Evolutionary conservation across 179 eudicot species (phyloP), one percentile per base, ranked within the genome.

Genomic region (Spergularia azorica): DNA sequence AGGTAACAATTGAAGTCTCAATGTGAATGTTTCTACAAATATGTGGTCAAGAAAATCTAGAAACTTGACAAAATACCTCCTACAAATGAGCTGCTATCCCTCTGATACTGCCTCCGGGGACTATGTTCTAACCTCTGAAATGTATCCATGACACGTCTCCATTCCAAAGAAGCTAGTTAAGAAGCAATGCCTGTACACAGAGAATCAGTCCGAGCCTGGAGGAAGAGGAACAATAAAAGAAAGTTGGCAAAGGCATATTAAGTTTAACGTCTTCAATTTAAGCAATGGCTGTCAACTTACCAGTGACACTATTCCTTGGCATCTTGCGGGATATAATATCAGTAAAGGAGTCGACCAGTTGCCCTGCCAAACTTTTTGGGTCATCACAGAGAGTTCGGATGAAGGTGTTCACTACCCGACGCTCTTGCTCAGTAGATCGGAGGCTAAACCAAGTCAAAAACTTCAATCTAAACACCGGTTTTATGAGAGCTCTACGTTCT

Each of bases 371-470:
- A 81, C 97, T 86, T 79, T 81, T 84, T 32, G 93, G 93, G 79
- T 92, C 97, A 64, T 92, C 93, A 3, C 77, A 61, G 3, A 90
- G 80, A 57, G 91, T 81, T 71, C 77, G 85, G 68, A 93, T 89
- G 67, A 87, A 93, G 13, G 98, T 86, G 72, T 87, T 78, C 1
- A 93, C 98, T 32, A 90, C 93, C 77, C 93, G 86, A 15, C 93
- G 89, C 65, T 92, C 93, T 75, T 93, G 89, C 86, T 86, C 95
- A 0, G 92, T 90, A 10, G 98, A 89, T 75, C 91, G 87, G 64
- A 90, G 85, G 80, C 97, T 89, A 81, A 89, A 92, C 98, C 98
- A 93, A 20, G 95, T 93, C 48, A 93, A 78, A 39, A 93, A 75
- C 70, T 92, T 93, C 84, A 87, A 70, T 65, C 98, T 86, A 66